These are phyloP conservation scores for Avena atlantica DNA, from an alignment of 176 grass and related monocot genomes.

Conservation along the genomic window DNA sequence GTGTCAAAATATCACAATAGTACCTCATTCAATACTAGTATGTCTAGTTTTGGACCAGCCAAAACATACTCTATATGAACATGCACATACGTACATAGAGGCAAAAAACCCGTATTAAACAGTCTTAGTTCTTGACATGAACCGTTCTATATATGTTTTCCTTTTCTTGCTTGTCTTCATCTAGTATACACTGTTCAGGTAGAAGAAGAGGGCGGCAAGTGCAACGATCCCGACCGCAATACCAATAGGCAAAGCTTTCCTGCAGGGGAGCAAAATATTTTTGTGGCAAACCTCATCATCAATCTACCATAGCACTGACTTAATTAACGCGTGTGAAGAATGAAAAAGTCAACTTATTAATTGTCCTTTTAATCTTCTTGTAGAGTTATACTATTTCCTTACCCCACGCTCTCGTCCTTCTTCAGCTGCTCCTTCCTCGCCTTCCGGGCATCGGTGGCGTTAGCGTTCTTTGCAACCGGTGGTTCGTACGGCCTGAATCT, in stretches of 20 bases:
- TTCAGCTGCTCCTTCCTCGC: constrained; percentile 90
- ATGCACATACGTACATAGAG: not conserved
- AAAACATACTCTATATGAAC: not conserved
- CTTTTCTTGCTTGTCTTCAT: not conserved
- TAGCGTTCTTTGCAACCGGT: constrained; percentile 65
- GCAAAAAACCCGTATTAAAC: constrained; percentile 16
- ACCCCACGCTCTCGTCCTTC: constrained; percentile 77
- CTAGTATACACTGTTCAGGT: constrained; percentile 53
- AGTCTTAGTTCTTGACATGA: not conserved
- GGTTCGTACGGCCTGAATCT: constrained; percentile 78
- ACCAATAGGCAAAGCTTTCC: constrained; percentile 75
- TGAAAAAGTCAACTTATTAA: not conserved
- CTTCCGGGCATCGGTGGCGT: constrained; percentile 62
- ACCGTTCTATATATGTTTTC: not conserved
- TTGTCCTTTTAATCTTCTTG: not conserved
- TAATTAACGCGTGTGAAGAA: not conserved
- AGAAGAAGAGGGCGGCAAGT: constrained; percentile 72
- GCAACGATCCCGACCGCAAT: constrained; percentile 57
- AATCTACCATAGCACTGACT: not conserved
- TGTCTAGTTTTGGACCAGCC: not conserved
- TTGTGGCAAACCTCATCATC: not conserved
- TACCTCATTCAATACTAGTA: not conserved
- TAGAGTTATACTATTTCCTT: constrained; percentile 13
- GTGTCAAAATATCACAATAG: not conserved
- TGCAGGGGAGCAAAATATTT: constrained; percentile 38